Evolutionary conservation across 2,329 filamentous ascomycete genomes (phyloP).

Genomic region (Dothistroma septosporum): DNA sequence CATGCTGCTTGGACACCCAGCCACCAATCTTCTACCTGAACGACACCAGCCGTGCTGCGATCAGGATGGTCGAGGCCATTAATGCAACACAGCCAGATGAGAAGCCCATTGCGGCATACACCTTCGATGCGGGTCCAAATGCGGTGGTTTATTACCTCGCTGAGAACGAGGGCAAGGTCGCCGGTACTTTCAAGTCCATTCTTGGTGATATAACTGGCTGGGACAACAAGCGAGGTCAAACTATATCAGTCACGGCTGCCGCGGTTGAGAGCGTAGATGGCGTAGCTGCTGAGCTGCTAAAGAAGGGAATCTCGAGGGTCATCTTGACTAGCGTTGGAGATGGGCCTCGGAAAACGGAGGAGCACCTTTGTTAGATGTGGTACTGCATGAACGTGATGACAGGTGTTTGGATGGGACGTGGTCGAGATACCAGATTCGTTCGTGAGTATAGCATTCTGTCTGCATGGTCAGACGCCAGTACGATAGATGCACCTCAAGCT

Average conservation of each 20-base stretch:
- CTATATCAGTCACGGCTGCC: constrained; percentile 54
- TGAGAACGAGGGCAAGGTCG: constrained; percentile 66
- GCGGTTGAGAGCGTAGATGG: constrained; percentile 46
- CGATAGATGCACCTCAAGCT: neutral
- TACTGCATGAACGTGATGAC: neutral
- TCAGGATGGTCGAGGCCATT: constrained; percentile 83
- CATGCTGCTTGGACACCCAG: constrained; percentile 88
- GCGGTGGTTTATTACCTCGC: constrained; percentile 93
- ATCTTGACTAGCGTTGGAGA: constrained; percentile 91
- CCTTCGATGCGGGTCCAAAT: constrained; percentile 95
- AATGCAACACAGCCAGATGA: constrained; percentile 66
- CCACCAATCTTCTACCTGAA: constrained; percentile 99
- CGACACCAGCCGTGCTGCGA: constrained; percentile 81
- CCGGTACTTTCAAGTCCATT: constrained; percentile 71
- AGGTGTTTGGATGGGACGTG: neutral
- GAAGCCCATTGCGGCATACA: constrained; percentile 83
- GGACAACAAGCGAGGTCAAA: constrained; percentile 55
- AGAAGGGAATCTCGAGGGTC: constrained; percentile 77
- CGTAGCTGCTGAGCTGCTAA: constrained; percentile 55
- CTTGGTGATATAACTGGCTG: constrained; percentile 65
- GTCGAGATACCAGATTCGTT: neutral
- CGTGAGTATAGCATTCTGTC: neutral
- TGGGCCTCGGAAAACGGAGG: constrained; percentile 74
- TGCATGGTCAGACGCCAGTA: neutral
- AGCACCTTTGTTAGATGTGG: constrained; percentile 39